phyloP scores from a whole-genome alignment of 805 yeast genomes.

The Zygotorulaspora florentina region DNA sequence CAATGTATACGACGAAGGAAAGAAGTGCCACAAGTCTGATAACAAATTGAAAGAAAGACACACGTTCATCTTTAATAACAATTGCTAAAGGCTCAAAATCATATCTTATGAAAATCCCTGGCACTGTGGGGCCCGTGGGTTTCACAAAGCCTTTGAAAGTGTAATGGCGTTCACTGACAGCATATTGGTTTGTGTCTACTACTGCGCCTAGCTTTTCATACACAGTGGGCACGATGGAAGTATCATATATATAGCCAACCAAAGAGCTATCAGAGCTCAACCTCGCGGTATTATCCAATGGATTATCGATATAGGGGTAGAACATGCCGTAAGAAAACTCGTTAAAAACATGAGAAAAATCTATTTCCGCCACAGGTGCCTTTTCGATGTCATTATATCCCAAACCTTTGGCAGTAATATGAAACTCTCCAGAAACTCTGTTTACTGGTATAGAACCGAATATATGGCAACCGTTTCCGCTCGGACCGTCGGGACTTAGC shows the following conservation, averaged over 20 bases:
- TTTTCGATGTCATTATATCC: conserved; percentile 49
- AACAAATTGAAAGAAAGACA: conserved; percentile 73
- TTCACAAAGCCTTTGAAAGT: conserved; percentile 10
- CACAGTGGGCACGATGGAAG: conserved; percentile 80
- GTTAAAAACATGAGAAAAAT: conserved; percentile 78
- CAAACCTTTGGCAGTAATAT: conserved; percentile 71
- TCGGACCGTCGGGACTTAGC: conserved; percentile 36
- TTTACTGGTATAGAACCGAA: conserved; percentile 81
- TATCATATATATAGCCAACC: conserved; percentile 57
- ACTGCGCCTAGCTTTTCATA: conserved; percentile 66
- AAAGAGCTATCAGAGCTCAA: conserved; percentile 43
- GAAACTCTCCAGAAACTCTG: conserved; percentile 80
- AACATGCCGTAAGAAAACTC: conserved; percentile 91
- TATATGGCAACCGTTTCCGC: conserved; percentile 63
- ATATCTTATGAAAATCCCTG: conserved; percentile 81
- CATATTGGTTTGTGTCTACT: conserved; percentile 81
- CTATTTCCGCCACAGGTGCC: conserved; percentile 49
- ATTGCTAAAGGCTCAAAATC: conserved; percentile 86
- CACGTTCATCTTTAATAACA: conserved; percentile 61
- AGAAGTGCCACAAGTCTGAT: conserved; percentile 73
- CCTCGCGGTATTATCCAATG: conserved; percentile 75
- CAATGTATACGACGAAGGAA: conserved; percentile 74
- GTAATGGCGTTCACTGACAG: conserved; percentile 52
- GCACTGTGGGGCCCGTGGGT: conserved; percentile 36
- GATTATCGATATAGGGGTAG: conserved; percentile 80